A percentile compares a stretch with the other conserved stretches of the same genome.
Conservation (phyloP, 306 rosid species). For the Glycine latifolia region DNA sequence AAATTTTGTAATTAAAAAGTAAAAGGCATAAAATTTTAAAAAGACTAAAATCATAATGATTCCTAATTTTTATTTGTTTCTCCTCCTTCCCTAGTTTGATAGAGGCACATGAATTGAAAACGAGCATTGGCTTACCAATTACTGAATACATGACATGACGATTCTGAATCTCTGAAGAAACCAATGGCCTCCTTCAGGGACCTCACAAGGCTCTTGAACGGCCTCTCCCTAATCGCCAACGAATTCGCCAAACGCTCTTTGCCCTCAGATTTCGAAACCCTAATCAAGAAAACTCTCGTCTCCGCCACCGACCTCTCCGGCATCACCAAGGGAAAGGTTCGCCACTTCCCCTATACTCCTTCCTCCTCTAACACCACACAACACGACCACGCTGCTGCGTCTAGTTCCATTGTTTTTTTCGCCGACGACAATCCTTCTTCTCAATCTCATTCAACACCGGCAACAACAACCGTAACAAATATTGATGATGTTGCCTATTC, state of each 20-base stretch:
- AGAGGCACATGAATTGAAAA: conserved; percentile 28
- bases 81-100: neutral
- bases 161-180: neutral
- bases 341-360: conserved; percentile 41
- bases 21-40: too few relatives aligned
- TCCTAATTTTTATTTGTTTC: too few relatives aligned
- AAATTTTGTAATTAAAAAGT: too few relatives aligned
- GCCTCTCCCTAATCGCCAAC: conserved; percentile 74
- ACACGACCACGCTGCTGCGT: neutral
- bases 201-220: conserved; percentile 49
- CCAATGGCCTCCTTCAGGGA: conserved; percentile 49
- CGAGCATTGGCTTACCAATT: neutral
- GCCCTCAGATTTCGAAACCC: conserved; percentile 56
- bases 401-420: conserved; percentile 66
- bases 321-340: conserved; percentile 74
- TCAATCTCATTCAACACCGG: neutral
- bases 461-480: neutral
- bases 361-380: conserved; percentile 13
- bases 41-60: too few relatives aligned
- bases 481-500: conserved; percentile 22
- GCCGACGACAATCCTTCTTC: conserved; percentile 39
- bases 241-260: conserved; percentile 66
- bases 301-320: conserved; percentile 83
- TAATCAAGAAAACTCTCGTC: conserved; percentile 62
- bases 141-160: neutral